Evolutionary conservation across 1,139 yeast genomes (phyloP), one percentile per base, ranked within the genome.

Genomic region (Debaryomyces sp.): DNA sequence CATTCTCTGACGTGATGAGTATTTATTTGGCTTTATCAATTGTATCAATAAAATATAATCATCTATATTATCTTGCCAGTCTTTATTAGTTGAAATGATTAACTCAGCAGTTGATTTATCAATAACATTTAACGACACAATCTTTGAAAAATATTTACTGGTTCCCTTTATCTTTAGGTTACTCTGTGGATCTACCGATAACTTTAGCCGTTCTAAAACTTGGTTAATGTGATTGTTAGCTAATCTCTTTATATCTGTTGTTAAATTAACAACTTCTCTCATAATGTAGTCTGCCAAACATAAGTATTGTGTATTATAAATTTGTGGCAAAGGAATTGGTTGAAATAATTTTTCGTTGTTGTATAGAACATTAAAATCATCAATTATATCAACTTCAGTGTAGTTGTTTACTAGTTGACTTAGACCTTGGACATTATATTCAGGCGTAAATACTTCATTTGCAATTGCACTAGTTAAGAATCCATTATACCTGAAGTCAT

Each of bases 1-100:
- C 10, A 67, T 50, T 9, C 75, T 54, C 5, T 35, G 38, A 5
- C 50, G 49, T 8, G 56, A 58, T 0, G 71, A 62, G 45, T 56
- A 64, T 41, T 63, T 65, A 44, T 67, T 71, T 0, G 77, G 77
- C 45, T 67, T 67, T 15, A 61, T 57, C 7, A 74, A 48, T 29
- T 65, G 65, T 5, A 70, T 30, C 26, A 67, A 48, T 10, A 59
- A 47, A 5, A 66, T 41, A 44, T 46, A 44, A 40, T 43, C 44
- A n/a, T 21, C 8, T 26, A 44, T 18, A 10, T 6, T 18, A 5
- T 43, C 43, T 12, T 39, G 22, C 45, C 44, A 43, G 9, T 43
- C 47, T 30, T 46, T 46, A 15, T 40, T 43, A 6, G 30, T 22
- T 4, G 43, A 39, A 17, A 44, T 44, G 12, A 23, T 27, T 6